Base-by-base conservation (phyloP, 2,329 filamentous ascomycete genomes). In the Fusarium oxysporum region DNA sequence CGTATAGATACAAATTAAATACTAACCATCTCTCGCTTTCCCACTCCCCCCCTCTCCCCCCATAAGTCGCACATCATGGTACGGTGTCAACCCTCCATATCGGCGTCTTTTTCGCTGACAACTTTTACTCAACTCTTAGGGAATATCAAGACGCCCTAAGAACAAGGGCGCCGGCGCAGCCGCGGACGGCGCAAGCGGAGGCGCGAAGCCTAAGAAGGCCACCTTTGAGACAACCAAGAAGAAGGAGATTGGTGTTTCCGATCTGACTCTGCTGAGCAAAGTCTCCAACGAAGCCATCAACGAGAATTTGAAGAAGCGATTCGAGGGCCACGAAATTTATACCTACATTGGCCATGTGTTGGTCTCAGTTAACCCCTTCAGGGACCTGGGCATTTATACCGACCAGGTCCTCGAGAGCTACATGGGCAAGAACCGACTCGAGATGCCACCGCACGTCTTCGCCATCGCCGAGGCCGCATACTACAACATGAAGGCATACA, bases 401-500 rank as follows among this genome's bases (percentile, higher is more conserved):
- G 96, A 98, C 76, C 86, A 92, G 79, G 95, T 98, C 65, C 90
- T 99, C 79, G 92, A 97, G 54, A 96, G 93, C 80, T 99, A 99
- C 86, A 92, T 92, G 84, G 96, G 96, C 77, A 98, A 98, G 88
- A 99, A 99, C 85, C 91, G 96, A 74, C 89, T 99, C 74, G 96
- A 99, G 85, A 91, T 94, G 85, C 93, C 95, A 33, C 96, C 96
- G 13, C 96, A 99, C 83, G 96, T 99, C 76, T 99, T 98, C 82
- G 96, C 95, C 69, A 96, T 99, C 79, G 96, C 96, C 80, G 96
- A 99, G 84, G 93, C 96, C 12, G 84, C 95, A 62, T 99, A 99
- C 86, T 98, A 98, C 86, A 98, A 99, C 86, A 98, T 99, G 96
- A 98, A 98, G 83, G 96, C 95, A 51, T 99, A 99, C 87, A 94